These are phyloP conservation scores for Termitomyces sp. DNA, from an alignment of 768 basidiomycete species.

Conservation along the genomic window DNA sequence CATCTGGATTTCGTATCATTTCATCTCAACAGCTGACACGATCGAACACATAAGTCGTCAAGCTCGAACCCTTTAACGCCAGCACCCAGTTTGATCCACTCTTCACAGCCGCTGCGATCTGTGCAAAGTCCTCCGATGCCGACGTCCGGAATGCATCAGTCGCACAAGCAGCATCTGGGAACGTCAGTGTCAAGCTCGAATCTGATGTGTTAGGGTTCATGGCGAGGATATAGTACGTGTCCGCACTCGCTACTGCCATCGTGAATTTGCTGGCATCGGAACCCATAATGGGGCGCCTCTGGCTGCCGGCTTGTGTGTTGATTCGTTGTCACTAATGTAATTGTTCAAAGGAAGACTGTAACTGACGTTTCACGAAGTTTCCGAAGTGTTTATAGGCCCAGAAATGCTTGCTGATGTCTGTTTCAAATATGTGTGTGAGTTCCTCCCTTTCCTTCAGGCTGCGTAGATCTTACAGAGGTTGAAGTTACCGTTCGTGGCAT, in stretches of 20 bases:
- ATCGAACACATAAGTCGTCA: slow-evolving; percentile 29
- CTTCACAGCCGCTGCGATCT: slow-evolving; percentile 19
- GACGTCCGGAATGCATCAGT: slow-evolving; percentile 24
- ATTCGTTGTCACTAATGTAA: not conserved
- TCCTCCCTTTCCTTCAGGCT: not conserved
- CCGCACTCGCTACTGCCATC: slow-evolving; percentile 24
- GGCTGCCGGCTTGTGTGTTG: slow-evolving; percentile 25
- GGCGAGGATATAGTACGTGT: slow-evolving; percentile 24
- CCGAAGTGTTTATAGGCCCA: slow-evolving; percentile 36
- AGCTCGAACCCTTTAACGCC: slow-evolving; percentile 24
- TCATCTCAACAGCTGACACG: slow-evolving; percentile 19
- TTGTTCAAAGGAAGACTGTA: not conserved
- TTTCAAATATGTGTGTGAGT: not conserved
- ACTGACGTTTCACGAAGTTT: slow-evolving; percentile 33
- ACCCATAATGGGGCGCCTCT: slow-evolving; percentile 26
- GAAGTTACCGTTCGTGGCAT: slow-evolving; percentile 30
- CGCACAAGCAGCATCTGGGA: slow-evolving; percentile 27
- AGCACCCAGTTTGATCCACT: slow-evolving; percentile 22
- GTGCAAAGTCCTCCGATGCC: slow-evolving; percentile 28
- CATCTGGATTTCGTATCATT: not conserved
- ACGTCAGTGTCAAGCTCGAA: slow-evolving; percentile 23
- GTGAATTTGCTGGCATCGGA: slow-evolving; percentile 25
- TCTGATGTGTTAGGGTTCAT: slow-evolving; percentile 28
- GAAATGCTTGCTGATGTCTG: slow-evolving; percentile 32
- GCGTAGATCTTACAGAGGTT: slow-evolving; percentile 22